Evolutionary conservation across 2,329 filamentous ascomycete genomes (phyloP), one percentile per base, ranked within the genome.

Genomic region (Fusarium sp.): DNA sequence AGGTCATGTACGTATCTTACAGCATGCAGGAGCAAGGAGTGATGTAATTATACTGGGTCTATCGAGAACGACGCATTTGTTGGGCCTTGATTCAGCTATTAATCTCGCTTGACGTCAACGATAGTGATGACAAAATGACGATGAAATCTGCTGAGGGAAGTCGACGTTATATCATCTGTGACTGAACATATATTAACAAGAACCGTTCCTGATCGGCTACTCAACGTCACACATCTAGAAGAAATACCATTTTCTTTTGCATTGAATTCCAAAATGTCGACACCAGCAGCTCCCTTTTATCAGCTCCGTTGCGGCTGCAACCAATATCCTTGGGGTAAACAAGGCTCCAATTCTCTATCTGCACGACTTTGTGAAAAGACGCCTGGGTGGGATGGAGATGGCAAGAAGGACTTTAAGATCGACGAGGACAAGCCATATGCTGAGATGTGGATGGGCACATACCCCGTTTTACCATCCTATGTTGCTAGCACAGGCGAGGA

Each of bases 371-470:
- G 90, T 74, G 85, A 87, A 14, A 87, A 91, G 71, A 92, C 91
- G 0, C 89, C 90, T 0, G 88, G 89, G 15, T 76, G 70, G 67
- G 70, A 54, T 15, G 71, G 65, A 35, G 58, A 76, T 7, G 68
- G 52, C 3, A 70, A 72, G 13, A 60, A 64, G 18, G 83, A 85
- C 38, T 92, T 92, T 81, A 84, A 87, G 66, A 86, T 94, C 52
- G 85, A 93, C 26, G 87, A 92, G 59, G 83, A 85, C 62, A 85
- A 89, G 73, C 80, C 83, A 10, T 94, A 94, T 76, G 85, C 85
- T 1, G 85, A 86, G 86, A 89, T 91, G 86, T 94, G 92, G 92
- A 92, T 94, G 83, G 92, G 91, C 7, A 93, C 92, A 46, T 93
- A 94, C 76, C 91, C 91, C 1, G 88, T 89, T 41, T 87, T 91